Evolutionary conservation across 352 stramenopile species (phyloP).

Genomic region (Pythium scleroteichum): DNA sequence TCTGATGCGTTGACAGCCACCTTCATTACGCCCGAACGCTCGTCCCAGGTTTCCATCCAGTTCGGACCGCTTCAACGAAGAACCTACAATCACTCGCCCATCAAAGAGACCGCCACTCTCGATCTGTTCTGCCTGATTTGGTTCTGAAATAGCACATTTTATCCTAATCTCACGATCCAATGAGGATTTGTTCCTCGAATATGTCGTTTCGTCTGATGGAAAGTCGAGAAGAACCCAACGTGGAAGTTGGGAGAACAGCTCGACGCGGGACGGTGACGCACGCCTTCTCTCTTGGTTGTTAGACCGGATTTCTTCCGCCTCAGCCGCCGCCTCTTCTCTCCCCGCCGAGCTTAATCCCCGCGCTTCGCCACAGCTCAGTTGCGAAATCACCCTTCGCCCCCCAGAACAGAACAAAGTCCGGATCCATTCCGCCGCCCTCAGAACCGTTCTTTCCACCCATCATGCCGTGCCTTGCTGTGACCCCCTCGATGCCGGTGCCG

Average conservation of each 20-base stretch:
- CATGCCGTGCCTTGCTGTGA: conserved; percentile 23
- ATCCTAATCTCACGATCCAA: not conserved
- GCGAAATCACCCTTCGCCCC: not conserved
- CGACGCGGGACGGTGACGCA: not conserved
- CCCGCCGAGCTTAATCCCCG: conserved; percentile 13
- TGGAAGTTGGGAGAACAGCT: conserved; percentile 18
- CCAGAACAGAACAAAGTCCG: conserved; percentile 4
- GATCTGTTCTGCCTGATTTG: not conserved
- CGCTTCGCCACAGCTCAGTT: conserved; percentile 8
- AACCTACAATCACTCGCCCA: conserved; percentile 13
- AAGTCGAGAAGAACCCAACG: conserved; percentile 4
- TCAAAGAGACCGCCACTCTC: conserved; percentile 16
- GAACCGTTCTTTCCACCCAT: not conserved
- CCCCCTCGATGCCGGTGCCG: conserved; percentile 7
- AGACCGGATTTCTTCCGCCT: not conserved
- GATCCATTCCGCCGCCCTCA: no score
- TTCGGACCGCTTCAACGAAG: conserved; percentile 21
- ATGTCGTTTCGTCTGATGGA: conserved; percentile 11
- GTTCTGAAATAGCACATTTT: not conserved
- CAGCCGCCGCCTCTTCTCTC: not conserved
- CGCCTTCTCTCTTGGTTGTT: conserved; percentile 6
- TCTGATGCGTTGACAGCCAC: conserved; percentile 6
- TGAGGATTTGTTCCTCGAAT: conserved; percentile 8
- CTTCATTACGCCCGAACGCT: not conserved
- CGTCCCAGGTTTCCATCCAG: conserved; percentile 13